These are phyloP conservation scores for Stephanodiscus triporus DNA, from an alignment of 108 stramenopile species.

Conservation along the genomic window DNA sequence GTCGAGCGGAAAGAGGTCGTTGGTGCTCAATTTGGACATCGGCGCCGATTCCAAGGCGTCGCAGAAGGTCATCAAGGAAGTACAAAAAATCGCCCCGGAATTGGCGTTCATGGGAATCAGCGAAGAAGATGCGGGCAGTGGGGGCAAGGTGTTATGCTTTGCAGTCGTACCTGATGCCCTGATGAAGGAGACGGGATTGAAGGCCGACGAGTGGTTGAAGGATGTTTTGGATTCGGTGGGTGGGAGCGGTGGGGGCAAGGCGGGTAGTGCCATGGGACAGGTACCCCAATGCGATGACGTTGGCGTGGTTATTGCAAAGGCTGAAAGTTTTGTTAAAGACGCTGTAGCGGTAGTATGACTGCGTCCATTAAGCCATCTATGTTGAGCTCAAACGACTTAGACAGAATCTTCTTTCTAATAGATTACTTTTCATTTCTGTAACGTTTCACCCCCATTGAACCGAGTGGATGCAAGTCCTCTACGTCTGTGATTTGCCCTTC, in stretches of 20 bases:
- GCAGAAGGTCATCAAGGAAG: conserved; percentile 87
- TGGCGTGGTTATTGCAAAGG: conserved; percentile 64
- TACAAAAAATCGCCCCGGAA: conserved; percentile 80
- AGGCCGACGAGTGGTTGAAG: conserved; percentile 84
- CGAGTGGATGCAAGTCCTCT: too few relatives aligned
- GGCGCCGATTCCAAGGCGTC: conserved; percentile 95
- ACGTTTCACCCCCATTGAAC: too few relatives aligned
- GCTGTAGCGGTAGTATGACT: conserved; percentile 22
- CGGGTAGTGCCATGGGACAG: conserved; percentile 83
- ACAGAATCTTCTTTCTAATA: too few relatives aligned
- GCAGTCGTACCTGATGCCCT: conserved; percentile 72
- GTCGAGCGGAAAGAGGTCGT: conserved; percentile 42
- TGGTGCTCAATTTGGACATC: conserved; percentile 86
- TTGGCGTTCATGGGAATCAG: conserved; percentile 87
- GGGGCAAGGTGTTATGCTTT: conserved; percentile 86
- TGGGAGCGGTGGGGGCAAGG: conserved; percentile 87
- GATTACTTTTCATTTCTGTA: too few relatives aligned
- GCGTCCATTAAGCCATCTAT: too few relatives aligned
- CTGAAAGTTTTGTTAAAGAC: conserved; percentile 61
- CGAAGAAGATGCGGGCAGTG: conserved; percentile 77
- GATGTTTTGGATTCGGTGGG: conserved; percentile 74
- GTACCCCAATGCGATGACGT: conserved; percentile 72
- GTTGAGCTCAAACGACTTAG: too few relatives aligned
- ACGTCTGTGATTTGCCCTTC: too few relatives aligned
- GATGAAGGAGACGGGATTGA: conserved; percentile 63